Evolutionary conservation across 2,329 filamentous ascomycete genomes (phyloP).

Genomic region (Aspergillus luchuensis): DNA sequence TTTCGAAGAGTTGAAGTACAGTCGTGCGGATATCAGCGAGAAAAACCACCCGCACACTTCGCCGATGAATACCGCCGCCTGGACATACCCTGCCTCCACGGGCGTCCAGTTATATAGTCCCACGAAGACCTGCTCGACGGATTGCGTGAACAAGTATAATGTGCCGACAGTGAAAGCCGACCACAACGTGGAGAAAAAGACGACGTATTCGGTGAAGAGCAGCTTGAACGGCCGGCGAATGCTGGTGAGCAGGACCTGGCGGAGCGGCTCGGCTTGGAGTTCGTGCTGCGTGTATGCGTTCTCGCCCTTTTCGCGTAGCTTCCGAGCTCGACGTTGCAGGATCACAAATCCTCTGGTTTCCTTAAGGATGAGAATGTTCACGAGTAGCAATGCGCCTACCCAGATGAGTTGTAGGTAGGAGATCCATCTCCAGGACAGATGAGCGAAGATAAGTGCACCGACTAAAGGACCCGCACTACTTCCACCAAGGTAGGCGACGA

Average conservation of each 20-base stretch:
- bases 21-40: slow-evolving; percentile 22
- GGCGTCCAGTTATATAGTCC: slow-evolving; percentile 32
- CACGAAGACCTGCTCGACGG: slow-evolving; percentile 47
- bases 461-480: slow-evolving; percentile 50
- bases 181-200: slow-evolving; percentile 48
- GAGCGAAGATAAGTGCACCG: slow-evolving; percentile 38
- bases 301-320: slow-evolving; percentile 35
- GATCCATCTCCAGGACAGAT: slow-evolving; percentile 23
- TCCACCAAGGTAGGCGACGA: slow-evolving; percentile 45
- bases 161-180: slow-evolving; percentile 48
- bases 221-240: slow-evolving; percentile 40
- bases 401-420: slow-evolving; percentile 45
- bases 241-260: slow-evolving; percentile 36
- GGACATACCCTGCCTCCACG: slow-evolving; percentile 41
- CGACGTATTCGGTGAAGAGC: slow-evolving; percentile 47
- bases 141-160: slow-evolving; percentile 47
- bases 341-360: slow-evolving; percentile 48
- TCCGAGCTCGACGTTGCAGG: slow-evolving; percentile 39
- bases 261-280: slow-evolving; percentile 38
- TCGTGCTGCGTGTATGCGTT: slow-evolving; percentile 34
- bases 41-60: slow-evolving; percentile 44
- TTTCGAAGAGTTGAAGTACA: slow-evolving; percentile 33
- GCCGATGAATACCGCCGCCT: slow-evolving; percentile 46
- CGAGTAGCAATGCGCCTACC: slow-evolving; percentile 37
- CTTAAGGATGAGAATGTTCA: slow-evolving; percentile 43